Conservation (phyloP, 73 alveolate species). For the Paramecium octaurelia region DNA sequence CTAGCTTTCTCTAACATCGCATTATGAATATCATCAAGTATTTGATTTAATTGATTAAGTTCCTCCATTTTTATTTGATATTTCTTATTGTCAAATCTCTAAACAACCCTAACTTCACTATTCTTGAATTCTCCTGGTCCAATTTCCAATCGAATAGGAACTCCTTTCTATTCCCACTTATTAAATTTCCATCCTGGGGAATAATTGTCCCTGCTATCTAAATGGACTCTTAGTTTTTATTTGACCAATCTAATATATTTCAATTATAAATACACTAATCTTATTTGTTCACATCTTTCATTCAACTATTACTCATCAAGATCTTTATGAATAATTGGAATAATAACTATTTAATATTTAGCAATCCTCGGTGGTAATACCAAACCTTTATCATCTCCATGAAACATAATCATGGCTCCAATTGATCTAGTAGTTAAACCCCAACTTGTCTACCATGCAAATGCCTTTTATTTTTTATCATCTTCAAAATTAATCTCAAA, state of each 20-base stretch:
- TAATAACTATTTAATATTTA: slow-evolving; percentile 92
- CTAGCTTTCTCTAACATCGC: slow-evolving; percentile 89
- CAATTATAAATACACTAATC: background rate
- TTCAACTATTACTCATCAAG: slow-evolving; percentile 73
- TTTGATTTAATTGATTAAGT: slow-evolving; percentile 71
- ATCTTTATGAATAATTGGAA: slow-evolving; percentile 90
- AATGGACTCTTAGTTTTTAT: slow-evolving; percentile 80
- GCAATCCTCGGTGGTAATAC: slow-evolving; percentile 99
- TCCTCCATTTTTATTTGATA: slow-evolving; percentile 70
- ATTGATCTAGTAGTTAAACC: slow-evolving; percentile 98
- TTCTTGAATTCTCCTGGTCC: slow-evolving; percentile 84
- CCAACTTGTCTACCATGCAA: slow-evolving; percentile 98
- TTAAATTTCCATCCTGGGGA: slow-evolving; percentile 99
- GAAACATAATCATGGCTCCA: slow-evolving; percentile 97
- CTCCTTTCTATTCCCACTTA: slow-evolving; percentile 99
- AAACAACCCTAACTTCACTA: slow-evolving; percentile 75
- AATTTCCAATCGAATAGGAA: slow-evolving; percentile 98
- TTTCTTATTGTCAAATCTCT: slow-evolving; percentile 79
- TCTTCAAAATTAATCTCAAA: slow-evolving; percentile 95
- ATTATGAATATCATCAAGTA: slow-evolving; percentile 85
- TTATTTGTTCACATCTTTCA: slow-evolving; percentile 75
- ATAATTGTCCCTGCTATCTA: slow-evolving; percentile 96
- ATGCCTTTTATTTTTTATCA: slow-evolving; percentile 86
- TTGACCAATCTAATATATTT: slow-evolving; percentile 35
- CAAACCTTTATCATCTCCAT: slow-evolving; percentile 99